Percentiles rank a stretch among this genome's conserved stretches.
phyloP scores from a whole-genome alignment of 768 basidiomycete genomes.

The Leccinellum rugosiceps region DNA sequence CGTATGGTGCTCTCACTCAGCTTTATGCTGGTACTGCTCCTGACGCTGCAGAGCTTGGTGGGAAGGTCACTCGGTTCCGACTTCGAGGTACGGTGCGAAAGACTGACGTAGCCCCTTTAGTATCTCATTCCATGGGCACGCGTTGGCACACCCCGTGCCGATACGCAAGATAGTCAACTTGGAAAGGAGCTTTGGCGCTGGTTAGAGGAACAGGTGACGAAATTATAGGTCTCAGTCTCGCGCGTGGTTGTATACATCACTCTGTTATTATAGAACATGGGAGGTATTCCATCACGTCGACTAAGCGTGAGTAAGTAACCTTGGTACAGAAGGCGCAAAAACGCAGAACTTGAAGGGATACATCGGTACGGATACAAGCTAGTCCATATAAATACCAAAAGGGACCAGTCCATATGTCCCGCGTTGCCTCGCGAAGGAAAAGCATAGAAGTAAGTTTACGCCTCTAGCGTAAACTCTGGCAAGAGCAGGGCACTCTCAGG shows the following conservation, averaged over 20 bases:
- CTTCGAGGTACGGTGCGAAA: neutral
- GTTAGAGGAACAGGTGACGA: slow-evolving; percentile 9
- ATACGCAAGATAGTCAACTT: slow-evolving; percentile 7
- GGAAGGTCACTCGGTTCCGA: neutral
- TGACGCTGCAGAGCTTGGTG: slow-evolving; percentile 3
- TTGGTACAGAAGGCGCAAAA: neutral
- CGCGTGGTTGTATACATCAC: neutral
- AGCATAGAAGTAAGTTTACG: neutral
- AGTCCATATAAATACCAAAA: neutral
- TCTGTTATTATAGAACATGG: neutral
- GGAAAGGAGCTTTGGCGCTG: slow-evolving; percentile 11
- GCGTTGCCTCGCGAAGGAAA: neutral
- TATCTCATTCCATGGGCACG: slow-evolving; percentile 10
- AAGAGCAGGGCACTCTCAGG: neutral
- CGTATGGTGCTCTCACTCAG: slow-evolving; percentile 6
- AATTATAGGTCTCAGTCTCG: neutral
- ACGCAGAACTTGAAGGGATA: neutral
- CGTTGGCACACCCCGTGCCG: neutral
- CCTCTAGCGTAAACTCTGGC: neutral
- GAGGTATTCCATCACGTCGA: neutral
- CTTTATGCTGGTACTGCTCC: slow-evolving; percentile 9
- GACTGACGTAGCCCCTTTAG: neutral
- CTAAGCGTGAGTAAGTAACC: neutral
- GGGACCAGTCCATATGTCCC: neutral
- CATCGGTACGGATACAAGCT: neutral